Evolutionary conservation across 2,329 filamentous ascomycete species (phyloP).

Genomic region (Dryadomyces sulphureus): DNA sequence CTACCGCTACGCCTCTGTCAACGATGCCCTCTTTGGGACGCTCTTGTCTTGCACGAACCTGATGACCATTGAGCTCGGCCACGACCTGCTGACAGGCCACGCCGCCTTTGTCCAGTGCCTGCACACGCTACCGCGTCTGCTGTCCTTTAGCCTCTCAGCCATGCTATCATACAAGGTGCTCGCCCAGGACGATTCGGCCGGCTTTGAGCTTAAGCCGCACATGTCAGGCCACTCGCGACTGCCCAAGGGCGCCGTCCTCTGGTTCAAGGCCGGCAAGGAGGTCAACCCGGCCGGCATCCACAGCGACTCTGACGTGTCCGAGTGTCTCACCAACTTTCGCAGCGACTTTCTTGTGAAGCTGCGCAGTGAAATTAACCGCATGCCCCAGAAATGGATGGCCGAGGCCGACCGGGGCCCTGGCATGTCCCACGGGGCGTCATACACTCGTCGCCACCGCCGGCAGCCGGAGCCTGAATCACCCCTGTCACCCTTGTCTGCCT

Average conservation of each 20-base stretch:
- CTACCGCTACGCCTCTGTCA: not conserved
- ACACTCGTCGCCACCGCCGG: not conserved
- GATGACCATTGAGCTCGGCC: conserved; percentile 4
- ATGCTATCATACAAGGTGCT: not conserved
- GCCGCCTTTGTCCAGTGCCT: not conserved
- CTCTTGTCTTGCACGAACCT: conserved; percentile 5
- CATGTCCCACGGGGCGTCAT: no score
- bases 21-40: not conserved
- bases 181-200: not conserved
- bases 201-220: not conserved
- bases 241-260: not conserved
- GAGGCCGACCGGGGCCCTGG: not conserved
- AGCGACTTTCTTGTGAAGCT: conserved; percentile 8
- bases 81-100: not conserved
- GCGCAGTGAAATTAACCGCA: not conserved
- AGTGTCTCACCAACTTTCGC: conserved; percentile 1
- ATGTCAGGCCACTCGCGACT: not conserved
- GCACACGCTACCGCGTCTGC: conserved; percentile 1
- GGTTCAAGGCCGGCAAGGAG: conserved; percentile 4
- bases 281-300: not conserved
- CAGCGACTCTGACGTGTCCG: not conserved
- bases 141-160: not conserved
- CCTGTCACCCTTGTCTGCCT: not conserved
- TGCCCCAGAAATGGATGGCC: not conserved
- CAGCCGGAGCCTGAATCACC: no score